Evolutionary conservation across 306 rosid species (phyloP), one percentile per base, ranked within the genome.

Genomic region (Ormosia emarginata): DNA sequence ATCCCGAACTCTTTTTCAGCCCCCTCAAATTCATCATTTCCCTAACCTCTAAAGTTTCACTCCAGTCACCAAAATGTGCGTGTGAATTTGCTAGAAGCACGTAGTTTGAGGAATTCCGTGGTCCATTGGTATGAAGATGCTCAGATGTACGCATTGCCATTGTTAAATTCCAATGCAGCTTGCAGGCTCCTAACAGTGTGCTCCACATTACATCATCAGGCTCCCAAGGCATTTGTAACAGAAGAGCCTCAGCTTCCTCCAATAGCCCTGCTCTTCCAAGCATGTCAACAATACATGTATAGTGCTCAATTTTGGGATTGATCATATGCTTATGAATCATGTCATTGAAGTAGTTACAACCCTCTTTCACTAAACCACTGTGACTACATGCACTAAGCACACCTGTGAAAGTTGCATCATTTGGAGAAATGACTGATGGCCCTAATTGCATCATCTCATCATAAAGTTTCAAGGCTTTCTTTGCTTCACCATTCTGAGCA

Each of bases 271-370:
- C 69, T 53, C 84, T 68, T 30, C 83, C 85, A 56, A 81, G 57
- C 63, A 85, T 46, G 59, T 85, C 88, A 29, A 77, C 85, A 81
- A 85, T 81, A 34, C 88, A 85, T 66, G 85, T 84, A 7, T 77
- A 85, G 40, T 85, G 88, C 76, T 85, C 85, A 78, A 85, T 81
- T 66, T 69, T 77, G 55, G 85, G 88, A 13, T 37, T 24, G 34
- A 81, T 62, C 65, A 67, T 73, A 46, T 85, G 70, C 53, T 81
- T 57, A 43, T 64, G 55, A 50, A 76, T 56, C 83, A 81, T 81
- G 13, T 44, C 62, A 36, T 77, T 71, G 61, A 85, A 85, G 78
- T 77, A 62, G 34, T 67, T 79, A 67, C 83, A 77, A 7, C 88
- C 83, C 65, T 85, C 85, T 47, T 59, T 7, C 12, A 85, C 40